Base-by-base conservation (phyloP, 305 asterid genomes). In the Fraxinus angustifolia region DNA sequence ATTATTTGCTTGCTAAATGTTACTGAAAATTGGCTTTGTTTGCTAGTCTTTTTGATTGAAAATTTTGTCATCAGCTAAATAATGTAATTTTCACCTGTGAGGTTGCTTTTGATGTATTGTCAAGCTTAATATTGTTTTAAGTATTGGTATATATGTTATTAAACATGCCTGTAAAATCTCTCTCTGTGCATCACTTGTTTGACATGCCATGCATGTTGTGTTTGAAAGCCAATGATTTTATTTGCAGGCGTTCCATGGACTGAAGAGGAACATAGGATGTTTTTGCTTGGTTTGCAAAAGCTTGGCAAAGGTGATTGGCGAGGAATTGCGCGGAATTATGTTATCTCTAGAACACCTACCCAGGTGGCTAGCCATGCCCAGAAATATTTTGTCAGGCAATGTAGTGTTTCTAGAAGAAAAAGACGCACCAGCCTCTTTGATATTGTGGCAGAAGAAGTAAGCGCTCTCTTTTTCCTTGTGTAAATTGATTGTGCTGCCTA, bases 281-380 rank as follows among this genome's bases (percentile, higher is more conserved):
- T 78, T 62, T 71, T 78, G 33, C 58, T 78, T 3, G 81, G 81
- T 14, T 35, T 60, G 81, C 81, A 78, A 78, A 78, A 78, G 58
- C 81, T 78, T 35, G 81, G 81, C 31, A 78, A 60, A 62, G 75
- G 81, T 36, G 81, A 78, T 62, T 78, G 81, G 81, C 81, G 75
- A 14, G 81, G 81, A 58, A 78, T 78, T 16, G 58, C 81, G 19
- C 73, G 75, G 6, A 78, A 62, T 40, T 78, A 60, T 60, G 81
- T 78, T n/a, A 78, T 78, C 35, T 58, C 81, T 30, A 78, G 81
- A 60, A 60, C 80, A 8, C 80, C 80, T 26, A 77, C 80, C 36
- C 80, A 77, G 53, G 73, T 77, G 23, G 80, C 80, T n/a, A 77
- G 80, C 16, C 80, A 77, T 77, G 80, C 80, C 50, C 80, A 77